Percentiles rank a stretch among this genome's conserved stretches.
phyloP scores from a whole-genome alignment of 345 rosid genomes.

The Clausena lansium region DNA sequence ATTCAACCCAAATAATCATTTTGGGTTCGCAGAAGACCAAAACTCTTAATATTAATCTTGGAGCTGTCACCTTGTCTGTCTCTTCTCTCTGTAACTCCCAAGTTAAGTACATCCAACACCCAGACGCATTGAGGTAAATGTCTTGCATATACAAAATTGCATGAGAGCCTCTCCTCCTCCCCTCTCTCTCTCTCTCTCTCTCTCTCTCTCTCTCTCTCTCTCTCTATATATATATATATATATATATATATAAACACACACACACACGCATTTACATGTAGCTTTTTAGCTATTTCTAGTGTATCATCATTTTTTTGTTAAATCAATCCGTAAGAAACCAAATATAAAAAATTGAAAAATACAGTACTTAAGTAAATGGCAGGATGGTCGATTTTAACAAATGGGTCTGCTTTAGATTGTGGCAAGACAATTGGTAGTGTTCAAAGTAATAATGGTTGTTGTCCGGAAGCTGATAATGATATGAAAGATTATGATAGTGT shows the following conservation, averaged over 20 bases:
- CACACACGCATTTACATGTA: too few species aligned
- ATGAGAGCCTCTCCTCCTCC: too few species aligned
- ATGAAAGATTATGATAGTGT: constrained; percentile 22
- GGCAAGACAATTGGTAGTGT: constrained; percentile 6
- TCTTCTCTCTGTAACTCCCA: not conserved
- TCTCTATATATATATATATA: too few species aligned
- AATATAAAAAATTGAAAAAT: not conserved
- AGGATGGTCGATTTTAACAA: constrained; percentile 45
- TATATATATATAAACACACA: not conserved
- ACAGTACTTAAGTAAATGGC: constrained; percentile 40
- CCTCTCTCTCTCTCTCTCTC: too few species aligned
- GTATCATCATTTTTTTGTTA: not conserved
- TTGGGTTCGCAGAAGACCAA: not conserved
- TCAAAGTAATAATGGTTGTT: constrained; percentile 19
- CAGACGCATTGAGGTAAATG: not conserved
- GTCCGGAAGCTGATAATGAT: constrained; percentile 14
- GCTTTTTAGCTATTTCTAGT: not conserved
- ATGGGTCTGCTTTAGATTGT: constrained; percentile 37
- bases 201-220: too few species aligned
- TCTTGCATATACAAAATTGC: not conserved
- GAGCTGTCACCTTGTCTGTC: not conserved
- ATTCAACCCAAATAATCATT: not conserved
- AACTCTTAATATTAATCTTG: not conserved
- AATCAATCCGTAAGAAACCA: not conserved
- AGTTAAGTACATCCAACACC: not conserved